phyloP scores from a whole-genome alignment of 108 stramenopile species.

The Cylindrotheca closterium region DNA sequence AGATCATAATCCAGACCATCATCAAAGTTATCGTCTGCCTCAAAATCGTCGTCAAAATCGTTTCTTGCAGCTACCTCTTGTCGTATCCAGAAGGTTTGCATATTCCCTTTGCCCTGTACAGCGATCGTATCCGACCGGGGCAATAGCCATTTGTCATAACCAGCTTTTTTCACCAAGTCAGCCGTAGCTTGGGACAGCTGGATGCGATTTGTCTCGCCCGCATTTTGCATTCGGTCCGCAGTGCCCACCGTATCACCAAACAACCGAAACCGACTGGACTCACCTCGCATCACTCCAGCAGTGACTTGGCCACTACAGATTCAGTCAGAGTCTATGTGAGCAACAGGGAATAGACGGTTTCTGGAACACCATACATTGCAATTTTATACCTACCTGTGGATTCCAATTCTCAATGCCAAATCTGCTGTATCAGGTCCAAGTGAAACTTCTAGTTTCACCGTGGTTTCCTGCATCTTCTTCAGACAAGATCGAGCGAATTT shows the following conservation, averaged over 20 bases:
- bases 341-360: not conserved
- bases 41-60: not conserved
- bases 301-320: conserved; percentile 36
- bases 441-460: conserved; percentile 4
- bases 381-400: conserved; percentile 8
- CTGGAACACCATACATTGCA: not conserved
- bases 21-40: not conserved
- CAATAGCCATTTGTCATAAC: not conserved
- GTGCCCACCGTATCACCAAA: conserved; percentile 52
- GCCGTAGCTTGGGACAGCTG: conserved; percentile 18
- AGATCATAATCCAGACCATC: not conserved
- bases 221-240: conserved; percentile 8
- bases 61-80: not conserved
- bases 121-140: not conserved
- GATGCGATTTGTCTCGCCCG: not conserved
- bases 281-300: conserved; percentile 37
- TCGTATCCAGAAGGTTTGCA: not conserved
- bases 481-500: conserved; percentile 4
- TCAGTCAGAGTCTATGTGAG: not conserved
- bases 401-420: conserved; percentile 7
- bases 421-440: conserved; percentile 12
- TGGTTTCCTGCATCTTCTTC: conserved; percentile 1
- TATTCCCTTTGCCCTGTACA: not conserved
- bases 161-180: conserved; percentile 6
- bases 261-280: conserved; percentile 29